Evolutionary conservation across 768 basidiomycete species (phyloP).

Genomic region (Xanthoconium stramineum): DNA sequence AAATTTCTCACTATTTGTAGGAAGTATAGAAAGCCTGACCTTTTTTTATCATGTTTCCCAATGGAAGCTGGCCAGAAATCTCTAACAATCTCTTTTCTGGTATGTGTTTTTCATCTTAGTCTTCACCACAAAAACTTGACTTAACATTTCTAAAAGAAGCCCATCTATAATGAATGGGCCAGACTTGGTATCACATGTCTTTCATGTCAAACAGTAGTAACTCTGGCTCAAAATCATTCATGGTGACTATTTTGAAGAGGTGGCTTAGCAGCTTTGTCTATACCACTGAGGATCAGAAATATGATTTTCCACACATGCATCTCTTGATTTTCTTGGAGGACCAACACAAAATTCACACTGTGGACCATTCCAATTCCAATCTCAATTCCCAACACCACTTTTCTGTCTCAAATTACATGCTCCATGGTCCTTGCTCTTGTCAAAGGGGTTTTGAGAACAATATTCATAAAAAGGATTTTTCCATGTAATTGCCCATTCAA

Average conservation of each 20-base stretch:
- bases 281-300: conserved; percentile 38
- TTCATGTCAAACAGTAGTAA: no score
- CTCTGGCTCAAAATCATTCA: no score
- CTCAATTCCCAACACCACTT: background rate
- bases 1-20: conserved; percentile 45
- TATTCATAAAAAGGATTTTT: no score
- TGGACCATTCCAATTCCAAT: background rate
- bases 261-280: conserved; percentile 46
- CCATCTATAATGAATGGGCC: conserved; percentile 43
- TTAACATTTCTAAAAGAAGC: conserved; percentile 5
- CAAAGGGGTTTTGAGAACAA: no score
- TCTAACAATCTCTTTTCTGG: conserved; percentile 34
- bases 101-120: background rate
- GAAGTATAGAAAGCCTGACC: conserved; percentile 35
- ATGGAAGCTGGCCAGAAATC: conserved; percentile 51
- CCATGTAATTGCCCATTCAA: no score
- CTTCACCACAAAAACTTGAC: background rate
- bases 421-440: no score
- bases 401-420: background rate
- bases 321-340: no score
- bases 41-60: conserved; percentile 55
- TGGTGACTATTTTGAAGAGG: background rate
- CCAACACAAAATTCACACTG: no score
- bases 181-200: conserved; percentile 37
- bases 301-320: background rate